Evolutionary conservation across 2,329 filamentous ascomycete species (phyloP).

Genomic region (Exserohilum rostratum): DNA sequence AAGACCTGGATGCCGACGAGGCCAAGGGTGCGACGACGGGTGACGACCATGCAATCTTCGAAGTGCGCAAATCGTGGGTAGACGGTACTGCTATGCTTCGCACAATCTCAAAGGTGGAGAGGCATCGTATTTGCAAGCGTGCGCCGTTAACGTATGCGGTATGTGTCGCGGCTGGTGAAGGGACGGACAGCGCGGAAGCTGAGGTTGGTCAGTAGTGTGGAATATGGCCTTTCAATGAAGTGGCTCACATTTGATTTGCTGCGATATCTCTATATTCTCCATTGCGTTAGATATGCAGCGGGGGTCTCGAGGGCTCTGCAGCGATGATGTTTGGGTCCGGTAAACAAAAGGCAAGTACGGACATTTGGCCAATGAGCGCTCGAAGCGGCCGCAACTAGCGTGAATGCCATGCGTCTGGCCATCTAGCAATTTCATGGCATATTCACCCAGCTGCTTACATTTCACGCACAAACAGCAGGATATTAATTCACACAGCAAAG

Average conservation of each 20-base stretch:
- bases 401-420: neutral
- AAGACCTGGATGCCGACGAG: conserved; percentile 6
- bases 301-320: conserved; percentile 8
- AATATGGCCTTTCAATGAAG: neutral
- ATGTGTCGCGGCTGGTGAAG: conserved; percentile 48
- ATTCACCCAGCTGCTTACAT: neutral
- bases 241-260: conserved; percentile 40
- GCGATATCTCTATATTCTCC: conserved; percentile 37
- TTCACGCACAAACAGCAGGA: conserved; percentile 36
- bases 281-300: conserved; percentile 18
- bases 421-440: too few species aligned
- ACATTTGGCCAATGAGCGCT: conserved; percentile 27
- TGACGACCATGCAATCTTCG: conserved; percentile 48
- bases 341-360: conserved; percentile 35
- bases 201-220: conserved; percentile 11
- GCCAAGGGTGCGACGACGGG: conserved; percentile 6
- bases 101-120: conserved; percentile 44
- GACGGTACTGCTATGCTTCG: conserved; percentile 45
- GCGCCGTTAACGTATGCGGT: conserved; percentile 47
- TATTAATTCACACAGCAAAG: conserved; percentile 37
- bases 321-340: conserved; percentile 28
- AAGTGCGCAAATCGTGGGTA: conserved; percentile 35
- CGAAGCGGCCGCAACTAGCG: conserved; percentile 17
- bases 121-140: conserved; percentile 50
- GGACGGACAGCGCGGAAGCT: conserved; percentile 45